phyloP scores from a whole-genome alignment of 331 rosid genomes.

The Rhamnella rubrinervis region DNA sequence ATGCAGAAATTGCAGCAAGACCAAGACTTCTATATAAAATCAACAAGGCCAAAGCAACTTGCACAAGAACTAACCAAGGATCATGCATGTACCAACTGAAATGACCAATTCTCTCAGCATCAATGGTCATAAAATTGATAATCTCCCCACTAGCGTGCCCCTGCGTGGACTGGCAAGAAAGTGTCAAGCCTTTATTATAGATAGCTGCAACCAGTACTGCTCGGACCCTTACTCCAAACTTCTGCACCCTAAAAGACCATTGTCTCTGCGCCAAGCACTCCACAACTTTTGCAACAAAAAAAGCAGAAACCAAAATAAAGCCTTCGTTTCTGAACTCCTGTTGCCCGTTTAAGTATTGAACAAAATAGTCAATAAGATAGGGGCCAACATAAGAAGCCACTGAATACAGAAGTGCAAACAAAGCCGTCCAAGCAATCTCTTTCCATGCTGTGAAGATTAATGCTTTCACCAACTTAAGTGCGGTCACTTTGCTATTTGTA shows the following conservation, averaged over 20 bases:
- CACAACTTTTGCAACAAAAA: slow-evolving; percentile 61
- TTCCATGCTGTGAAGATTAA: slow-evolving; percentile 53
- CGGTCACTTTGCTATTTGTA: slow-evolving; percentile 36
- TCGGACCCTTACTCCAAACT: slow-evolving; percentile 55
- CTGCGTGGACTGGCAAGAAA: slow-evolving; percentile 65
- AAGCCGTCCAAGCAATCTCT: slow-evolving; percentile 51
- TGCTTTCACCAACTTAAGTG: slow-evolving; percentile 50
- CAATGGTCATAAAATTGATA: slow-evolving; percentile 76
- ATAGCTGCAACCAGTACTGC: slow-evolving; percentile 50
- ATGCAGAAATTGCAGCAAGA: slow-evolving; percentile 62
- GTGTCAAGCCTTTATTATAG: slow-evolving; percentile 60
- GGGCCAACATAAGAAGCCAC: slow-evolving; percentile 83
- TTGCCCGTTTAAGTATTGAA: slow-evolving; percentile 64
- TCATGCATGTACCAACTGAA: slow-evolving; percentile 67
- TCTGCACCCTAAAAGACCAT: slow-evolving; percentile 56
- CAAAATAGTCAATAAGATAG: slow-evolving; percentile 66
- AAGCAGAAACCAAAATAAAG: slow-evolving; percentile 49
- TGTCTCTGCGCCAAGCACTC: slow-evolving; percentile 63
- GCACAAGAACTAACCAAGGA: slow-evolving; percentile 52
- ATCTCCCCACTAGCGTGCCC: slow-evolving; percentile 67
- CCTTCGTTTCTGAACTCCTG: slow-evolving; percentile 60
- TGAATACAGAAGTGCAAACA: slow-evolving; percentile 35
- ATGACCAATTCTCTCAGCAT: slow-evolving; percentile 65
- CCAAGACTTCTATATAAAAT: slow-evolving; percentile 74
- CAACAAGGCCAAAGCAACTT: slow-evolving; percentile 52